Conservation (phyloP, 768 basidiomycete species). For the Phlegmacium glaucopus region DNA sequence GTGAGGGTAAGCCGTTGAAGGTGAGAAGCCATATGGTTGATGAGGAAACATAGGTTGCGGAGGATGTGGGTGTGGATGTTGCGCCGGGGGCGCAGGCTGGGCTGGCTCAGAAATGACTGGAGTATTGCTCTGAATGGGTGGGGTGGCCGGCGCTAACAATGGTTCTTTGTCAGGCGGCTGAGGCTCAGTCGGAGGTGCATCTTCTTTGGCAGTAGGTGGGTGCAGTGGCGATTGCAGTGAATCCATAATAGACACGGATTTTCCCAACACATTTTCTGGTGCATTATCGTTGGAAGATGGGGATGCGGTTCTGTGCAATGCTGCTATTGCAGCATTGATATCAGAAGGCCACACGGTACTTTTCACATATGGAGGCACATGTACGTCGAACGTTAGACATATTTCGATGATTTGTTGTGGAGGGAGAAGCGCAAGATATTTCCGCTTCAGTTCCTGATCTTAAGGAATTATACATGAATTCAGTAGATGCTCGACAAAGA, state of each 20-base stretch:
- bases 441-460: constrained; percentile 65
- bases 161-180: constrained; percentile 19
- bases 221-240: constrained; percentile 18
- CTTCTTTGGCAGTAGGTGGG: constrained; percentile 13
- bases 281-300: constrained; percentile 15
- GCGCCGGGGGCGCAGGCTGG: neutral
- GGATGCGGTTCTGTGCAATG: constrained; percentile 36
- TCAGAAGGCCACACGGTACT: constrained; percentile 72
- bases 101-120: no score
- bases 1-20: constrained; percentile 60
- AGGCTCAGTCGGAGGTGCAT: constrained; percentile 16
- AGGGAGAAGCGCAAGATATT: constrained; percentile 66
- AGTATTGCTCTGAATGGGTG: no score
- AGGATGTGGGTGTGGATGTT: no score
- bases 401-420: constrained; percentile 76
- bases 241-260: constrained; percentile 23
- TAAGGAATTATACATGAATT: constrained; percentile 26
- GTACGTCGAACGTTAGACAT: constrained; percentile 66
- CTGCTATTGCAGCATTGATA: constrained; percentile 59
- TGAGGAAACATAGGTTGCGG: constrained; percentile 37
- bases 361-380: constrained; percentile 64
- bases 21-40: constrained; percentile 50
- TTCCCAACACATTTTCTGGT: constrained; percentile 18
- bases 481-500: constrained; percentile 10
- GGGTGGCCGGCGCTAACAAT: no score